Evolutionary conservation across 2,329 filamentous ascomycete genomes (phyloP).

Genomic region (Phaeosphaeria sp.): DNA sequence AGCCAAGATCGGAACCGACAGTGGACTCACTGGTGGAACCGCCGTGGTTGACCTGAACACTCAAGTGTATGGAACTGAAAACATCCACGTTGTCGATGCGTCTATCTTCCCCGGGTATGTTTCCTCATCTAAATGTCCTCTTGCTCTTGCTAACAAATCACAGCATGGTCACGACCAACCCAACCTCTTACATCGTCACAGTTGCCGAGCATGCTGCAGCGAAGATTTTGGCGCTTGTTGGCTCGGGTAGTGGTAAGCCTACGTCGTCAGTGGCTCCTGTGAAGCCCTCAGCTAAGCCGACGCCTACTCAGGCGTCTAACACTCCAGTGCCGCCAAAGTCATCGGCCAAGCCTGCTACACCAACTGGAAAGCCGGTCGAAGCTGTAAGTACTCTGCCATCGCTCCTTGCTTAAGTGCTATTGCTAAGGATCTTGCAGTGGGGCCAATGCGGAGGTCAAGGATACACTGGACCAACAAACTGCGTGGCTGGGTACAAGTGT

Average conservation of each 20-base stretch:
- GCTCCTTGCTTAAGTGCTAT: background rate
- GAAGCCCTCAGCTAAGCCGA: constrained; percentile 9
- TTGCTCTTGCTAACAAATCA: constrained; percentile 14
- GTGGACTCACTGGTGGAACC: constrained; percentile 50
- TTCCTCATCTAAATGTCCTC: background rate
- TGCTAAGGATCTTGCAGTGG: constrained; percentile 1
- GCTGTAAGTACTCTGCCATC: background rate
- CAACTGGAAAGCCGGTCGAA: constrained; percentile 4
- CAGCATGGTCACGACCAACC: constrained; percentile 47
- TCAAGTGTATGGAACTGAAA: constrained; percentile 56
- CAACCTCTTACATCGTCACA: constrained; percentile 46
- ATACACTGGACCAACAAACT: constrained; percentile 25
- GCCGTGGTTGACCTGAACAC: constrained; percentile 59
- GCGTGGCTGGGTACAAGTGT: constrained; percentile 22
- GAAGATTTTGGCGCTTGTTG: constrained; percentile 43
- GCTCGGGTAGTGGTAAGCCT: constrained; percentile 8
- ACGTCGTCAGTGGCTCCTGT: constrained; percentile 7
- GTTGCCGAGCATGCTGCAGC: constrained; percentile 46
- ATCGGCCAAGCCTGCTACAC: constrained; percentile 5
- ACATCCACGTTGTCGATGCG: constrained; percentile 56
- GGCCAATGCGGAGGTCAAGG: constrained; percentile 27
- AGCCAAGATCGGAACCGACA: constrained; percentile 60
- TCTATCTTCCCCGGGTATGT: constrained; percentile 53
- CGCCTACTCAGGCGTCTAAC: constrained; percentile 5
- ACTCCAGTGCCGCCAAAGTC: constrained; percentile 1